phyloP scores from a whole-genome alignment of 2,329 filamentous ascomycete genomes.

The Lachnellula occidentalis region DNA sequence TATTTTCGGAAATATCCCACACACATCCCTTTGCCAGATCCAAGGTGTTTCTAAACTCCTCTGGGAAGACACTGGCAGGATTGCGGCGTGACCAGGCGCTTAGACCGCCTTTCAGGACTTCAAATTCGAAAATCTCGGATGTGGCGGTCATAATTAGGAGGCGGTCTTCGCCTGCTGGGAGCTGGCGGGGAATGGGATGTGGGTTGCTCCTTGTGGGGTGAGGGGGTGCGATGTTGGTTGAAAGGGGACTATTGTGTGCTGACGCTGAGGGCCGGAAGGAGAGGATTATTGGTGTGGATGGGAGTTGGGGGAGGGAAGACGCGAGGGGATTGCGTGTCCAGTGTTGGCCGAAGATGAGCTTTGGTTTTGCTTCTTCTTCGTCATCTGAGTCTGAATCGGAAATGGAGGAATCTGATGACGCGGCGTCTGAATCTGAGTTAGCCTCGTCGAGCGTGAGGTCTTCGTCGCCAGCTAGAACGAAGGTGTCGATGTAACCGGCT shows the following conservation, averaged over 20 bases:
- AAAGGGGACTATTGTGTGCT: slow-evolving; percentile 17
- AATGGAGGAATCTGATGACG: slow-evolving; percentile 24
- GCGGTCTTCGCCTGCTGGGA: slow-evolving; percentile 47
- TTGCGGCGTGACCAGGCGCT: slow-evolving; percentile 85
- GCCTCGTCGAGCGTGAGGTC: slow-evolving; percentile 38
- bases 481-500: slow-evolving; percentile 81
- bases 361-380: slow-evolving; percentile 45
- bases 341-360: slow-evolving; percentile 51
- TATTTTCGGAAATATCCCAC: slow-evolving; percentile 61
- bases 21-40: slow-evolving; percentile 79
- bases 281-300: slow-evolving; percentile 58
- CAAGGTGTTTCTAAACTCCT: slow-evolving; percentile 65
- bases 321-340: slow-evolving; percentile 74
- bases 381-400: slow-evolving; percentile 35
- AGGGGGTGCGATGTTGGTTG: slow-evolving; percentile 41
- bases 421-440: slow-evolving; percentile 34
- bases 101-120: slow-evolving; percentile 69
- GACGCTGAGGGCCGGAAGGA: slow-evolving; percentile 54
- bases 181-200: slow-evolving; percentile 39
- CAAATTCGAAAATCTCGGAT: slow-evolving; percentile 70
- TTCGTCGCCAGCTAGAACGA: slow-evolving; percentile 61
- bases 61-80: slow-evolving; percentile 66
- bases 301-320: slow-evolving; percentile 62
- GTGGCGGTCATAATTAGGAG: slow-evolving; percentile 58
- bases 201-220: slow-evolving; percentile 25